Base-by-base conservation (phyloP, 2,329 filamentous ascomycete genomes). In the Pestalotiopsis sp. region DNA sequence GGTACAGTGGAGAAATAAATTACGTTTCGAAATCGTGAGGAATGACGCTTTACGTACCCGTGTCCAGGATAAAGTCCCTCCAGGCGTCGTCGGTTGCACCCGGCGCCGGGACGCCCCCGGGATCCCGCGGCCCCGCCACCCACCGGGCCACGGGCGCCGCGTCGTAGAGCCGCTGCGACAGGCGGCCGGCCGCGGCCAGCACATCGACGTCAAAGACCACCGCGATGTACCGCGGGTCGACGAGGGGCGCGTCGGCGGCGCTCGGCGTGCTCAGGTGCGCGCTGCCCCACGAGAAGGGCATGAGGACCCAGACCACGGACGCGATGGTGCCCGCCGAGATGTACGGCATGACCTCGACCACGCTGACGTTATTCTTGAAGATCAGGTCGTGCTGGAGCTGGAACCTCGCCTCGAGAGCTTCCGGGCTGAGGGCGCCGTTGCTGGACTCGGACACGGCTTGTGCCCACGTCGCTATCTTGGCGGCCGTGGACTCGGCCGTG, bases 331-430 rank as follows among this genome's bases (percentile, higher is more conserved):
- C 72, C 5, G 73, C 77, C 3, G 70, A 69, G 1, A 70, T 68
- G 1, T 76, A 75, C 73, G 81, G 81, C 61, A 86, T 74, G 1
- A 84, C 74, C 70, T 87, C 85, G 0, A 79, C 80, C 3, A 84
- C 72, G 0, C 84, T 81, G 0, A 83, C 77, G 3, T 75, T 70
- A 64, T 78, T 75, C 36, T 76, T 73, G 73, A 85, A 85, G 14
- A 86, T 75, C 13, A 85, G 75, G 66, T 82, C 77, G 67, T 84
- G 76, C 72, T 86, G 82, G 1, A 82, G 14, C 2, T 23, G 52
- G 11, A 67, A 67, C 17, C 64, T 56, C 9, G 36, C 23, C 65
- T 67, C 56, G 56, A 61, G 65, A 13, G 20, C 31, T 23, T 59
- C 69, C 4, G 74, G 71, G n/a, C 76, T 71, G 9, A 70, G 73